Percentiles rank a stretch among this genome's conserved stretches.
These are phyloP conservation scores for Verticillium nubilum DNA, from an alignment of 2,329 filamentous ascomycete genomes.

Conservation along the genomic window DNA sequence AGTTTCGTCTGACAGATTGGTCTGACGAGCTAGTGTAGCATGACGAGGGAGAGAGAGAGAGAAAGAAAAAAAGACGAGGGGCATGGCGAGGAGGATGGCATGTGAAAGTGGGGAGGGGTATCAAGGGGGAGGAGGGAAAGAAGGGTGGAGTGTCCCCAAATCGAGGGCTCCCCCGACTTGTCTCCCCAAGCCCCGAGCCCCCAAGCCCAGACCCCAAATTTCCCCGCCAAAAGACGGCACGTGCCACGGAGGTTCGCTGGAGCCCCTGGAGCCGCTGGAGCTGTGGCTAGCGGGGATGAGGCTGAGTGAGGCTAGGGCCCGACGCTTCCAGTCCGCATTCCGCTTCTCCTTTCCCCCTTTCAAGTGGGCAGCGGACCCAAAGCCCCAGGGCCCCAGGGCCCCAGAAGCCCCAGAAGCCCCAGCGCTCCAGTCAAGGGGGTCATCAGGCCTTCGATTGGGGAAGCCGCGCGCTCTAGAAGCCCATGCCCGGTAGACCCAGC, in stretches of 20 bases:
- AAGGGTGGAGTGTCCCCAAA: not conserved
- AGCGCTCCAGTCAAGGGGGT: not conserved
- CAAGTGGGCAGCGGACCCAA: not conserved
- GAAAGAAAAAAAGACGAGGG: not conserved
- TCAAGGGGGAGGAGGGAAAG: not conserved
- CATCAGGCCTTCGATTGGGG: not conserved
- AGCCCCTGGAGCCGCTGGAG: too few species aligned
- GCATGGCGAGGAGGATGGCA: not conserved
- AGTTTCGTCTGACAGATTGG: not conserved
- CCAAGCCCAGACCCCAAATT: not conserved
- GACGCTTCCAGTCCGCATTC: not conserved
- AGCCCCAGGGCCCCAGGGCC: not conserved
- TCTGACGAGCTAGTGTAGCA: constrained; percentile 1
- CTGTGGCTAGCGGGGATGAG: not conserved
- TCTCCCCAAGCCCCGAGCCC: not conserved
- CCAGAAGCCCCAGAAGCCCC: not conserved
- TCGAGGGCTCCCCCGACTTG: not conserved
- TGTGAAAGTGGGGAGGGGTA: not conserved
- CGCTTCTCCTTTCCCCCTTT: not conserved
- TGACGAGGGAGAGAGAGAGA: too few species aligned
- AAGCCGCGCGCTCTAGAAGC: not conserved
- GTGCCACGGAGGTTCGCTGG: too few species aligned
- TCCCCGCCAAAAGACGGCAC: not conserved
- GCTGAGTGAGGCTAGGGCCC: not conserved
- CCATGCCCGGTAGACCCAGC: not conserved